These are phyloP conservation scores for Oryza glumipatula DNA, from an alignment of 176 grass and related monocot species.

Conservation along the genomic window DNA sequence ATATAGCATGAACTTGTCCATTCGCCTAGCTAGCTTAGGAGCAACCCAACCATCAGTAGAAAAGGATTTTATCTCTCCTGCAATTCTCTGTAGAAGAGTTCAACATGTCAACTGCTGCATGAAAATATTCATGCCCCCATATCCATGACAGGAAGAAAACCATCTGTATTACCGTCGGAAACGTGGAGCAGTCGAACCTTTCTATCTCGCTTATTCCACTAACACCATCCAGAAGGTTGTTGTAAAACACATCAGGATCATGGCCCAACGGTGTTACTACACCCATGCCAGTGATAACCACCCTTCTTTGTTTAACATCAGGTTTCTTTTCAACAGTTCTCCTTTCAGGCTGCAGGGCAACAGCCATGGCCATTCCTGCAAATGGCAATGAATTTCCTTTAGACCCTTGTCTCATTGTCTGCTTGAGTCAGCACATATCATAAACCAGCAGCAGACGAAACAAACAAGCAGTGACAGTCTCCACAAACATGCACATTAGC, in stretches of 20 bases:
- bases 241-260: conserved; percentile 94
- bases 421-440: conserved; percentile 19
- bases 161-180: conserved; percentile 73
- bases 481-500: conserved; percentile 8
- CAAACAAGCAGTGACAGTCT: not conserved
- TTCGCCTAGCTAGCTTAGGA: conserved; percentile 87
- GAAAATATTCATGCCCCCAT: not conserved
- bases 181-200: conserved; percentile 88
- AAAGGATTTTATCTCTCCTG: conserved; percentile 96
- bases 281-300: conserved; percentile 94
- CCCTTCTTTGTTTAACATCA: conserved; percentile 80
- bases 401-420: conserved; percentile 23
- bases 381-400: conserved; percentile 37
- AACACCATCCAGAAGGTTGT: conserved; percentile 83
- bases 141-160: conserved; percentile 19
- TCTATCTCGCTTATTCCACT: conserved; percentile 96
- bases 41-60: conserved; percentile 84
- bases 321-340: conserved; percentile 59
- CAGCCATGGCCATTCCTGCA: conserved; percentile 76
- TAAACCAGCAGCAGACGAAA: conserved; percentile 16
- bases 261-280: conserved; percentile 97
- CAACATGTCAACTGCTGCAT: conserved; percentile 23
- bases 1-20: conserved; percentile 99
- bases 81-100: conserved; percentile 80
- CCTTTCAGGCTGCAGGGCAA: conserved; percentile 83